Base-by-base conservation (phyloP, 441 rosid genomes). In the Erodium moschatum region DNA sequence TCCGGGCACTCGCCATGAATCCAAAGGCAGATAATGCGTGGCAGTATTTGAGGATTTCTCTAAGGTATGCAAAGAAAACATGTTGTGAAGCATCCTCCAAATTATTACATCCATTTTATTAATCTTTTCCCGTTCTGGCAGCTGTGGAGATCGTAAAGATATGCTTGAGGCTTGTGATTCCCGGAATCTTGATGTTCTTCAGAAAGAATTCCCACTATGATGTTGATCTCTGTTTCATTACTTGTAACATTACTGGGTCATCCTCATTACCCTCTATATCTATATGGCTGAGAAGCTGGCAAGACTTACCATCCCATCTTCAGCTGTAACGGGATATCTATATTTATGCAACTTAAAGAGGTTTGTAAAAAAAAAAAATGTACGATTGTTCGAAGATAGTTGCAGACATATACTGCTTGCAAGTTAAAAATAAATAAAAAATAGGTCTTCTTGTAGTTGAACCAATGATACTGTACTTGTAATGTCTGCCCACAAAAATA, bases 11-110 rank as follows among this genome's bases (percentile, higher is more conserved):
- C 0, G 84, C 94, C 7, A 89, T 94, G 99, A 94, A 94, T 77
- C 99, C 99, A 29, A 94, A 94, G 82, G 97, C 99, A 18, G 99
- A 94, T 73, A 94, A 87, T 74, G 99, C 97, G 13, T 94, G 97
- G 97, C 99, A 91, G 70, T 94, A 91, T 81, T 80, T 94, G 86
- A 86, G 92, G 78, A 89, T 94, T 75, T 94, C 99, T 20, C 78
- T 90, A 64, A 85, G 97, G 97, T 90, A 83, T 62, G 77, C 27
- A 11, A 46, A 21, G n/a, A 24, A 68, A 61, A 56, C 29, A 8
- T 56, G 6, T 56, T 10, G n/a, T n/a, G n/a, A n/a, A n/a, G n/a
- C n/a, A n/a, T n/a, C n/a, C n/a, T n/a, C 31, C 6, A 64, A 64
- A 31, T 35, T 7, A 31, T 6, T 29, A 29, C 31, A 7, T 2